These are phyloP conservation scores for Arctium lappa DNA, from an alignment of 129 eudicot genomes.

Conservation along the genomic window DNA sequence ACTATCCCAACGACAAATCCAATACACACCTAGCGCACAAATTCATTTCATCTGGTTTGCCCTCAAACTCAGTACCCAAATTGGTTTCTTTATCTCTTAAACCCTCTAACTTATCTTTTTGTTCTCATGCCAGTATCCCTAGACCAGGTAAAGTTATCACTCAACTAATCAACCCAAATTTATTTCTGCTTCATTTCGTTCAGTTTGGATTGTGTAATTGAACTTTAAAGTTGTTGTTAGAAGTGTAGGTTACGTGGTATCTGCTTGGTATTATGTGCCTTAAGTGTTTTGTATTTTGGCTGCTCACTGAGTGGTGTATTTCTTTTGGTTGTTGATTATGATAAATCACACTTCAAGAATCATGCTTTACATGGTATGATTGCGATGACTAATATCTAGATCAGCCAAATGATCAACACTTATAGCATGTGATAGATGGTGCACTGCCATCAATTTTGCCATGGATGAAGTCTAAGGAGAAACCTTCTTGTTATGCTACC, in stretches of 20 bases:
- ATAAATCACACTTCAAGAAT: neutral
- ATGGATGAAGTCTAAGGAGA: neutral
- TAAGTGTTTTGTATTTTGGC: neutral
- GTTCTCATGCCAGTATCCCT: slow-evolving; percentile 30
- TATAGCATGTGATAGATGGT: too few species aligned
- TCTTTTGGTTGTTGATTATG: neutral
- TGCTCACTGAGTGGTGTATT: neutral
- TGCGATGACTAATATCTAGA: neutral
- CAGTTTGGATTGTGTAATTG: neutral
- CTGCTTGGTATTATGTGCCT: neutral
- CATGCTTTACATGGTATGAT: neutral
- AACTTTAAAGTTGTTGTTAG: neutral
- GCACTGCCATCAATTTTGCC: too few species aligned
- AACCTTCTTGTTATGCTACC: neutral
- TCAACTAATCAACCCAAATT: neutral
- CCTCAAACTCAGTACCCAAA: neutral
- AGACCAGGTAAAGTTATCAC: slow-evolving; percentile 23
- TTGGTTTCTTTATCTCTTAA: slow-evolving; percentile 10
- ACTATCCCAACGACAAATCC: slow-evolving; percentile 8
- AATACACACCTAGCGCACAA: neutral
- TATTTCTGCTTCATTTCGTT: neutral
- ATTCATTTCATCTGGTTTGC: neutral
- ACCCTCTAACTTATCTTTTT: slow-evolving; percentile 15
- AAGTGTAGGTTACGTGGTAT: neutral
- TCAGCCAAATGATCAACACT: neutral